Evolutionary conservation across 163 green algal genomes (phyloP).

Genomic region (Chlamydomonas reinhardtii): DNA sequence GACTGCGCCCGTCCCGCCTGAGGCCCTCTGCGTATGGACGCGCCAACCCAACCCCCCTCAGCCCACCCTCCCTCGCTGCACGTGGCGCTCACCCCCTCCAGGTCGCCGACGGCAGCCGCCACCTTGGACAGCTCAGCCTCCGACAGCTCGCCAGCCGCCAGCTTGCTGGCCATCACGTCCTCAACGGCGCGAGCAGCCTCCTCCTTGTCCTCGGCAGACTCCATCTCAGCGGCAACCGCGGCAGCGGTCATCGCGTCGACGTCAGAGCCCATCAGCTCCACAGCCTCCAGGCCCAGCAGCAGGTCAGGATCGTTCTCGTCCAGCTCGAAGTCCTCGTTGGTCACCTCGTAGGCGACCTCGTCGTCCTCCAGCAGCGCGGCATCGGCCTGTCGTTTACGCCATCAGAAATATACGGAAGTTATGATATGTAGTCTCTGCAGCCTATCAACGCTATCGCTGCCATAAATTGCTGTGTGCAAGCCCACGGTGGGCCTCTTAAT

Average conservation of each 20-base stretch:
- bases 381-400: too few relatives aligned
- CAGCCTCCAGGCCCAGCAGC: constrained; percentile 25
- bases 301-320: constrained; percentile 32
- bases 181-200: not conserved
- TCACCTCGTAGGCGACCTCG: not conserved
- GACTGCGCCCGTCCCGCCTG: too few relatives aligned
- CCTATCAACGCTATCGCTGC: too few relatives aligned
- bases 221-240: constrained; percentile 30
- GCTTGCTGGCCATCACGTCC: constrained; percentile 9
- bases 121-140: constrained; percentile 6
- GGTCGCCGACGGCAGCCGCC: not conserved
- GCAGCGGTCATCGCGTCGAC: constrained; percentile 27
- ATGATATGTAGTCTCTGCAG: too few relatives aligned
- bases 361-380: not conserved
- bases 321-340: constrained; percentile 1
- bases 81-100: constrained; percentile 12
- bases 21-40: too few relatives aligned
- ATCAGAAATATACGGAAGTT: too few relatives aligned
- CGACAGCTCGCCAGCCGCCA: not conserved
- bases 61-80: too few relatives aligned
- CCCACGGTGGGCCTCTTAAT: too few relatives aligned
- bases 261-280: not conserved
- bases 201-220: constrained; percentile 36
- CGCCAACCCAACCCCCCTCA: too few relatives aligned
- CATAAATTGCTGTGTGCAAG: too few relatives aligned